A percentile compares a stretch with the other conserved stretches of the same genome.
phyloP scores from a whole-genome alignment of 257 asterid genomes.

The Fraxinus quadrangulata region DNA sequence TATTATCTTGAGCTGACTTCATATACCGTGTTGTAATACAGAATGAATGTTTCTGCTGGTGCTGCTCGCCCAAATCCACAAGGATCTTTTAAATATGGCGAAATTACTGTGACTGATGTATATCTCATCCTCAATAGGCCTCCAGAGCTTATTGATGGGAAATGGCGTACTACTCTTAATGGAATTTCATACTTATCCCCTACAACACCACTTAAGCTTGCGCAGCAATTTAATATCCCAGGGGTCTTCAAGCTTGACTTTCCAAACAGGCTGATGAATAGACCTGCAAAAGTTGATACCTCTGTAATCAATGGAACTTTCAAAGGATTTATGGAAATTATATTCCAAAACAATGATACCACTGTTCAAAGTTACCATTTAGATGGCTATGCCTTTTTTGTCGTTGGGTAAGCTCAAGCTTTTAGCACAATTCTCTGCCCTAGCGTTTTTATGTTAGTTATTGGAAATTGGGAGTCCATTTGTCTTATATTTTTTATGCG shows the following conservation, averaged over 20 bases:
- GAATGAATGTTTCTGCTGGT: constrained; percentile 86
- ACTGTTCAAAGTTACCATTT: constrained; percentile 84
- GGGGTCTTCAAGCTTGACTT: constrained; percentile 92
- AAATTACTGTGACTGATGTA: constrained; percentile 85
- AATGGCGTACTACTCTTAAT: constrained; percentile 75
- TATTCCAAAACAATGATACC: constrained; percentile 85
- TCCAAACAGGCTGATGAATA: constrained; percentile 72
- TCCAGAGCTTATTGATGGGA: constrained; percentile 73
- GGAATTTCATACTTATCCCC: constrained; percentile 83
- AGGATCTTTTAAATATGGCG: constrained; percentile 88
- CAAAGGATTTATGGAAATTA: constrained; percentile 88
- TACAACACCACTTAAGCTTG: constrained; percentile 80
- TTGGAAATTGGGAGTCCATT: constrained; percentile 10
- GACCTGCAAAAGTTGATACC: constrained; percentile 75
- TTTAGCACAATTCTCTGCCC: neutral
- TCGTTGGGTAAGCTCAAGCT: constrained; percentile 75
- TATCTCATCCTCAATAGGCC: constrained; percentile 78
- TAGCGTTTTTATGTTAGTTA: neutral
- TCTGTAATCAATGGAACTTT: constrained; percentile 81
- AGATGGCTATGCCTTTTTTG: constrained; percentile 88
- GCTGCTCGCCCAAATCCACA: constrained; percentile 98
- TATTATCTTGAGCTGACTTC: constrained; percentile 26
- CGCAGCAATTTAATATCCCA: constrained; percentile 65
- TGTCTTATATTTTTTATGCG: constrained; percentile 24
- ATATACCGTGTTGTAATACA: constrained; percentile 29